Evolutionary conservation across 1,284 basidiomycete genomes (phyloP), one percentile per base, ranked within the genome.

Genomic region (Malassezia restricta): DNA sequence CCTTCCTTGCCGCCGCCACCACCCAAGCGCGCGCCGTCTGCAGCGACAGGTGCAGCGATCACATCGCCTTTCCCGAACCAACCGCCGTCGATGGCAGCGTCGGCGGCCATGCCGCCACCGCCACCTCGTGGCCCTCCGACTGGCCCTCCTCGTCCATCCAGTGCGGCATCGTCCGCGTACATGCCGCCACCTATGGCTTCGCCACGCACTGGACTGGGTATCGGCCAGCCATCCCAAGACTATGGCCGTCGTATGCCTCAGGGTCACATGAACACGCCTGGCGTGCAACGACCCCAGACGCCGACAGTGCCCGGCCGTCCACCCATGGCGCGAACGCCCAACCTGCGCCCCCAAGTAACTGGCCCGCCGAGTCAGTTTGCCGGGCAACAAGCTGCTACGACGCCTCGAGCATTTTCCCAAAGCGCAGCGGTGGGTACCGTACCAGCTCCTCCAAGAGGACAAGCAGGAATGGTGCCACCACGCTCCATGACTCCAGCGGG

Each of bases 61-160:
- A 83, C 83, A 12, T 81, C 86, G 27, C 90, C 90, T 1, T 94
- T 95, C 82, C 86, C 88, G 7, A 87, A 86, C 62, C 78, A 71
- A 44, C 65, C 71, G 20, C 57, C 64, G 24, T 45, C 61, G 17
- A 5, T 11, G 11, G 33, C 33, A 35, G 33, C 11, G 15, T 15
- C 33, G 11, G 15, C 15, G 33, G 28, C 47, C 3, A 28, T 30
- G 17, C 40, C 31, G 40, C 47, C 47, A 37, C 65, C 68, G 40
- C 68, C 69, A 14, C 68, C 68, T 44, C 62, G 62, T 28, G 61
- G 63, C 14, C 41, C 48, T 11, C 64, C 63, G 24, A 64, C 60
- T 4, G 45, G 35, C 28, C 37, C 50, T 29, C 49, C 49, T 31
- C 46, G 37, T 2, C 51, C 42, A n/a, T 30, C 45, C 3, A 41